Evolutionary conservation across 306 rosid genomes (phyloP), one percentile per base, ranked within the genome.

Genomic region (Castanea sativa): DNA sequence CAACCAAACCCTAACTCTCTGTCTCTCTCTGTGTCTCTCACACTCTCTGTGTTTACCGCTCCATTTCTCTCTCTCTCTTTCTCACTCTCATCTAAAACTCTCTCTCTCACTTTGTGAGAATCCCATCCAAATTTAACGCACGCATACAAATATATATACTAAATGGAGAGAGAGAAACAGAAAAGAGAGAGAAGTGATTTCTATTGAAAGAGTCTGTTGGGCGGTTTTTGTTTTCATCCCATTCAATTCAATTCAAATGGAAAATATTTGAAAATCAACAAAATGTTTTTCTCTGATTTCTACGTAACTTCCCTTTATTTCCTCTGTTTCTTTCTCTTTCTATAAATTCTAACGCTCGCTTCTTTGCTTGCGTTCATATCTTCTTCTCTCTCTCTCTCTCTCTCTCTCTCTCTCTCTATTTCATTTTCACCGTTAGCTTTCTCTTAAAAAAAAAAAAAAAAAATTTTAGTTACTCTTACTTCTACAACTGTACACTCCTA

Each of bases 201-300:
- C 38, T 38, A 68, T 35, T 35, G 72, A 35, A 45, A 41, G 45
- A 41, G 45, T 35, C 35, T 19, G 72, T 68, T 68, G 52, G 52
- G 12, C 72, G 18, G 52, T 35, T 68, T 68, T 68, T 68, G 72
- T 33, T 67, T 18, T 67, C 71, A 67, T 67, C 71, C 51, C 71
- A 33, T 67, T 67, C 23, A 67, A 67, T 63, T 63, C 10, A 25
- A 27, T 23, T 0, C 3, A 10, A 25, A 25, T 1, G 0, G 45
- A 41, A 41, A 41, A 41, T 41, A 41, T 41, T 41, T 41, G 2
- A 29, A 59, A 60, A 32, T 65, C 14, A 33, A 33, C 8, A n/a
- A 23, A 10, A 21, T 32, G 10, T 67, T 59, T 32, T 20, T 6
- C 49, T 65, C 10, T 65, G 21, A 29, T 30, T 43, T 65, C 41